phyloP scores from a whole-genome alignment of 495 filamentous ascomycete species.

The Aspergillus olivimuriae region DNA sequence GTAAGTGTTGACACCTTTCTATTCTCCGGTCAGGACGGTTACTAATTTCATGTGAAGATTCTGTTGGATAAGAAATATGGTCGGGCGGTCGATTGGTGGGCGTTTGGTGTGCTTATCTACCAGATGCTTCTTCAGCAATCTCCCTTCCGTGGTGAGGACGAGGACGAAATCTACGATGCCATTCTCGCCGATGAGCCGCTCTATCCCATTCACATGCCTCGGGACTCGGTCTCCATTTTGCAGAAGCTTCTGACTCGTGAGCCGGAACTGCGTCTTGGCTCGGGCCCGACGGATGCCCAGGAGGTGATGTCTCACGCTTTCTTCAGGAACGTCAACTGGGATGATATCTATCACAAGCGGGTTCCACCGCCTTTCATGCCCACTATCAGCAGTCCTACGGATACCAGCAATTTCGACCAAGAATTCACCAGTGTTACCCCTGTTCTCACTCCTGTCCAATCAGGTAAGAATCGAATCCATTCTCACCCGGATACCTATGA shows the following conservation, averaged over 20 bases:
- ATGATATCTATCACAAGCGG: constrained; percentile 94
- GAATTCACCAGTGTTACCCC: constrained; percentile 99
- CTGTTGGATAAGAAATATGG: constrained; percentile 98
- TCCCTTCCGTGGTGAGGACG: constrained; percentile 97
- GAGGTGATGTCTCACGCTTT: constrained; percentile 99
- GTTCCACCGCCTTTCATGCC: constrained; percentile 85
- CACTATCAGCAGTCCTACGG: constrained; percentile 79
- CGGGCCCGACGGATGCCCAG: constrained; percentile 94
- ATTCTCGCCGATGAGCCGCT: constrained; percentile 97
- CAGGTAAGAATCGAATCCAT: constrained; percentile 61
- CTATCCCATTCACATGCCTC: constrained; percentile 98
- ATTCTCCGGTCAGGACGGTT: background rate
- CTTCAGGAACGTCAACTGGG: constrained; percentile 97
- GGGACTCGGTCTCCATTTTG: constrained; percentile 94
- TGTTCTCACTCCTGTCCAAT: constrained; percentile 93
- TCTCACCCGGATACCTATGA: constrained; percentile 1
- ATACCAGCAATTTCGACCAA: constrained; percentile 98
- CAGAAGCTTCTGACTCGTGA: constrained; percentile 97
- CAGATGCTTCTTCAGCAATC: constrained; percentile 99
- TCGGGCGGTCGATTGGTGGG: constrained; percentile 99
- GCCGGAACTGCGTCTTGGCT: constrained; percentile 85
- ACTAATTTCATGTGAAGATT: constrained; percentile 54
- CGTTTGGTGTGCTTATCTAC: constrained; percentile 99
- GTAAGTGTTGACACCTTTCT: constrained; percentile 38
- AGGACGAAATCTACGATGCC: constrained; percentile 99